Evolutionary conservation across 306 rosid genomes (phyloP).

Genomic region (Quercus ilex): DNA sequence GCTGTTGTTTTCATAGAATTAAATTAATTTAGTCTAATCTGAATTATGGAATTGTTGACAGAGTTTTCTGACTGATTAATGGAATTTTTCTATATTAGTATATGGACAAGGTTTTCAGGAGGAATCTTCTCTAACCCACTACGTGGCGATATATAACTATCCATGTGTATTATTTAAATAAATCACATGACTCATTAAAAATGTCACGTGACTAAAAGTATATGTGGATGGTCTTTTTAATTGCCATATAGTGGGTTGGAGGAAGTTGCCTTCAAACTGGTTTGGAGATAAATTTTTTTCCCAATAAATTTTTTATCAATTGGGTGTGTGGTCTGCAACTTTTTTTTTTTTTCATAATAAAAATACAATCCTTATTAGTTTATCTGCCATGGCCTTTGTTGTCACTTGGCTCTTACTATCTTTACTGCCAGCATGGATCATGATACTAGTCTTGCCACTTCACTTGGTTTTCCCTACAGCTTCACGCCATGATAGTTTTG

Average conservation of each 20-base stretch:
- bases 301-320: background rate
- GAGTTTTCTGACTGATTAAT: background rate
- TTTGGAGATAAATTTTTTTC: too few relatives aligned
- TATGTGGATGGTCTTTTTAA: too few relatives aligned
- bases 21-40: too few relatives aligned
- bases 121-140: too few relatives aligned
- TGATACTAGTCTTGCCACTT: background rate
- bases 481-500: constrained; percentile 26
- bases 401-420: background rate
- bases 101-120: background rate
- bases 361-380: background rate
- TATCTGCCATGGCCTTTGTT: background rate
- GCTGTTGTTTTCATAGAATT: too few relatives aligned
- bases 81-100: background rate
- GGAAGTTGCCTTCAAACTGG: too few relatives aligned
- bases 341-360: background rate
- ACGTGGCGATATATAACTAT: too few relatives aligned
- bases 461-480: constrained; percentile 36
- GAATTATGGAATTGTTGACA: background rate
- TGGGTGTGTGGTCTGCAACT: background rate
- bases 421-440: background rate
- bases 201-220: too few relatives aligned
- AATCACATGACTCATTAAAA: too few relatives aligned
- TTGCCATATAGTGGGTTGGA: too few relatives aligned
- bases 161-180: too few relatives aligned